A percentile compares a stretch with the other conserved stretches of the same genome.
Evolutionary conservation across 176 grass and related monocot genomes (phyloP).

Genomic region (Phragmites australis): DNA sequence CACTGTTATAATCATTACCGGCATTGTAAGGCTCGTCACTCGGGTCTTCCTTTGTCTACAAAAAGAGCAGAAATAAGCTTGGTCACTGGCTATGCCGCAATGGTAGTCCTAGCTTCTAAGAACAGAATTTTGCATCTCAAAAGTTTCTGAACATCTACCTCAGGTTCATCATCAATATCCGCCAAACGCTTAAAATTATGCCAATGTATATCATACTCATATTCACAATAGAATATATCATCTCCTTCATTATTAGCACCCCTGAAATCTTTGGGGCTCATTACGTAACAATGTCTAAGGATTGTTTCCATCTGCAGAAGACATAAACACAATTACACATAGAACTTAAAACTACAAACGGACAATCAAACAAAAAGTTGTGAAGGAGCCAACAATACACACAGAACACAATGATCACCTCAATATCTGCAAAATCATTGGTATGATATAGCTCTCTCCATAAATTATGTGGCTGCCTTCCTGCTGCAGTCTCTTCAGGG

Average conservation of each 20-base stretch:
- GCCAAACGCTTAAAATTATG: conserved; percentile 92
- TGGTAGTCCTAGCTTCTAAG: conserved; percentile 5
- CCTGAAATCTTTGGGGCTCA: conserved; percentile 73
- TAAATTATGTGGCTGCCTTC: conserved; percentile 95
- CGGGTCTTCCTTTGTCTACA: conserved; percentile 53
- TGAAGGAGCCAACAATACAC: background rate
- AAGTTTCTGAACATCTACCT: conserved; percentile 44
- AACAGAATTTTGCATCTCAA: conserved; percentile 2
- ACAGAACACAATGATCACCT: conserved; percentile 44
- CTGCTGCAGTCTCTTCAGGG: conserved; percentile 88
- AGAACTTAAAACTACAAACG: background rate
- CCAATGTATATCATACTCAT: conserved; percentile 93
- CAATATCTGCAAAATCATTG: conserved; percentile 68
- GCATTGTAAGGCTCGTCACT: conserved; percentile 57
- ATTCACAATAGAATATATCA: conserved; percentile 99
- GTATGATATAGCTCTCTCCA: conserved; percentile 82
- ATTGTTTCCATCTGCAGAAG: conserved; percentile 77
- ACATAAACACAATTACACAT: conserved; percentile 14
- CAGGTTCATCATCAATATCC: conserved; percentile 66
- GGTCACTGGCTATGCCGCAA: background rate
- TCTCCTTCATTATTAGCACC: conserved; percentile 75
- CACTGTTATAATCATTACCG: conserved; percentile 50
- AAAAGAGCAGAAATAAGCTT: conserved; percentile 5
- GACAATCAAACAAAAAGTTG: background rate
- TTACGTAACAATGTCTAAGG: conserved; percentile 78